Base-by-base conservation (phyloP, 1,139 yeast genomes). In the Pichia sp. region DNA sequence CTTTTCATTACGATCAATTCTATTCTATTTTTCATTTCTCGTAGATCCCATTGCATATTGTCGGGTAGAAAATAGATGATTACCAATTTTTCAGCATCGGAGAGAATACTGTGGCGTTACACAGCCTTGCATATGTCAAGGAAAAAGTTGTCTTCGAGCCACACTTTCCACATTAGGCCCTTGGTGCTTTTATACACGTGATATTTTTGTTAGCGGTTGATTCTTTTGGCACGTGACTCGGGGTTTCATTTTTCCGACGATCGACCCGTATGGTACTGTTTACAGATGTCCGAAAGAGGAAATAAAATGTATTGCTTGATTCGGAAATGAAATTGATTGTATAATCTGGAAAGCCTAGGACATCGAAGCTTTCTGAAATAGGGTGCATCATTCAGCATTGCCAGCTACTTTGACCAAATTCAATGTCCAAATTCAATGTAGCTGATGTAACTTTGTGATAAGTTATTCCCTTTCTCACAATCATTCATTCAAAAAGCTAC, bases 81-180 rank as follows among this genome's bases (percentile, higher is more conserved):
- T 38, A n/a, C 15, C 15, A 38, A 38, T 38, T 38, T n/a, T 38
- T 34, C 41, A 38, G 16, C n/a, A 32, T 32, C 48, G 41, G 29
- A 26, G 41, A 31, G 10, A 15, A 32, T 7, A 45, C 38, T 45
- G 48, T 45, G 48, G 48, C 48, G 29, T 45, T n/a, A 4, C 41
- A 38, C 41, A 38, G 41, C 41, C 41, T 38, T n/a, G 15, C 41
- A 11, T 7, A 38, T n/a, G 41, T 38, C 41, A 38, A 38, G 5
- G 16, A 4, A 13, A 13, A n/a, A 13, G 8, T n/a, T 7, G 15
- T 38, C 41, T 38, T 5, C 40, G 38, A 30, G 50, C 50, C 50
- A 47, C 50, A 47, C n/a, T 47, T 47, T 38, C 50, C 50, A 5
- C 36, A 31, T 47, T 4, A 6, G 19, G 50, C 30, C 23, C n/a